Evolutionary conservation across 805 yeast genomes (phyloP).

Genomic region (Diddensiella santjacobensis): DNA sequence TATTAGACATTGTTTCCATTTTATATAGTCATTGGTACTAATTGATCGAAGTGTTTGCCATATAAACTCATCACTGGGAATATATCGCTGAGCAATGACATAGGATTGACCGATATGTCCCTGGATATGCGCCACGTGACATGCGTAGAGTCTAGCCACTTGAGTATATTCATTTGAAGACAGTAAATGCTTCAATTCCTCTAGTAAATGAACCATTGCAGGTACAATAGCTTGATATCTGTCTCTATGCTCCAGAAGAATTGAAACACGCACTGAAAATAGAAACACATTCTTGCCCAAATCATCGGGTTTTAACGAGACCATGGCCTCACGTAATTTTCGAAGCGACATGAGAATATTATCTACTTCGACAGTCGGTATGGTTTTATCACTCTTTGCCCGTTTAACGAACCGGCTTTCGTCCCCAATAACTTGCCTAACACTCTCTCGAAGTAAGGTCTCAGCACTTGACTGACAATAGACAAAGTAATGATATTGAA

Average conservation of each 20-base stretch:
- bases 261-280: conserved; percentile 45
- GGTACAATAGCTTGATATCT: conserved; percentile 56
- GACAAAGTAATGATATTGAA: not conserved
- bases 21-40: conserved; percentile 11
- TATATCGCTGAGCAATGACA: conserved; percentile 14
- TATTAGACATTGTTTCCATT: conserved; percentile 12
- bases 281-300: conserved; percentile 47
- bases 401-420: not conserved
- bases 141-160: conserved; percentile 39
- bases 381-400: no score
- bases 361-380: conserved; percentile 10
- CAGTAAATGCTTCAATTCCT: conserved; percentile 28
- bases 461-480: not conserved
- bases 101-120: conserved; percentile 22
- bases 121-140: conserved; percentile 38
- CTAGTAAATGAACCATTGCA: conserved; percentile 43
- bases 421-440: not conserved
- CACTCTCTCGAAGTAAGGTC: not conserved
- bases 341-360: conserved; percentile 17
- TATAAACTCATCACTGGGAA: conserved; percentile 2
- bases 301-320: conserved; percentile 36
- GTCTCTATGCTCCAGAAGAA: conserved; percentile 35
- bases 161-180: conserved; percentile 37
- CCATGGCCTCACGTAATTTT: conserved; percentile 55
- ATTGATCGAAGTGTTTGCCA: conserved; percentile 16